A percentile compares a stretch with the other conserved stretches of the same genome.
Evolutionary conservation across 2,329 filamentous ascomycete species (phyloP).

Genomic region (Dothistroma septosporum): DNA sequence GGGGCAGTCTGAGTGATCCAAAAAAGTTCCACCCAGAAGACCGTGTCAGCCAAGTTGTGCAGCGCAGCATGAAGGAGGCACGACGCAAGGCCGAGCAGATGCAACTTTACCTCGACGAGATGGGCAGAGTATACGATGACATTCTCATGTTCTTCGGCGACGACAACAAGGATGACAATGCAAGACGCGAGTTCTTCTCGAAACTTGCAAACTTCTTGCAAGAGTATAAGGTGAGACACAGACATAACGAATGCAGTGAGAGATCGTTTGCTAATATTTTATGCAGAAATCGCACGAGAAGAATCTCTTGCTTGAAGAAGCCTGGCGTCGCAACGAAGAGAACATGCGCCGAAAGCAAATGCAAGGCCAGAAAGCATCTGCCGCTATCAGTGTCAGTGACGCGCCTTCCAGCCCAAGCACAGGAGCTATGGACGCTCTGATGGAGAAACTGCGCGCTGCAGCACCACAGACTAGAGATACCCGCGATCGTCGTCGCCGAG

Average conservation of each 20-base stretch:
- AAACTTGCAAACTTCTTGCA: constrained; percentile 86
- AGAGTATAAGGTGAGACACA: constrained; percentile 73
- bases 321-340: constrained; percentile 76
- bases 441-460: constrained; percentile 91
- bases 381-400: background rate
- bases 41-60: constrained; percentile 84
- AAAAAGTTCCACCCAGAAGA: constrained; percentile 98
- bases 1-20: constrained; percentile 88
- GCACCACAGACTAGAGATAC: constrained; percentile 86
- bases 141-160: constrained; percentile 97
- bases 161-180: constrained; percentile 84
- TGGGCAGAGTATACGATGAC: constrained; percentile 84
- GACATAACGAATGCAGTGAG: background rate
- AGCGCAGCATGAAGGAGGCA: constrained; percentile 94
- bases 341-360: constrained; percentile 86
- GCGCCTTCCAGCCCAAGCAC: constrained; percentile 58
- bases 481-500: constrained; percentile 79
- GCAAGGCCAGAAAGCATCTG: constrained; percentile 53
- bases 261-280: background rate
- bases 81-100: constrained; percentile 93
- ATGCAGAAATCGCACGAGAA: constrained; percentile 79
- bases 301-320: constrained; percentile 80
- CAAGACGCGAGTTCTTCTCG: constrained; percentile 89
- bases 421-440: constrained; percentile 90
- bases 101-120: constrained; percentile 88